Base-by-base conservation (phyloP, 2,329 filamentous ascomycete species). In the Ambrosiella cleistominuta region DNA sequence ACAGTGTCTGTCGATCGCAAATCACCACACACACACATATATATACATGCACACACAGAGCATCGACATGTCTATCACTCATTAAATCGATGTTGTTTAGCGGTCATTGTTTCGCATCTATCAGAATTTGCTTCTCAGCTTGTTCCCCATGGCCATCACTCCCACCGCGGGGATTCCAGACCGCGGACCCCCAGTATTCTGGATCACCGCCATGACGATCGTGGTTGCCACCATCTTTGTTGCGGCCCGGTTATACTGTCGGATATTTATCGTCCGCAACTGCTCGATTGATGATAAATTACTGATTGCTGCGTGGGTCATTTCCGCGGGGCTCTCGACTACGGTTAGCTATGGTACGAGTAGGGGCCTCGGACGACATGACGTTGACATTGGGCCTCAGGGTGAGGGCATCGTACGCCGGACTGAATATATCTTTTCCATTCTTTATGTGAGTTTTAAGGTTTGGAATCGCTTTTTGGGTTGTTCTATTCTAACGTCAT, bases 281-380 rank as follows among this genome's bases (percentile, higher is more conserved):
- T 70, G 88, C 56, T 81, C 77, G 58, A 79, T 79, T 73, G 88
- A 95, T 70, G 90, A 95, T 73, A 85, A 83, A 69, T 79, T 86
- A 64, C 93, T 95, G 69, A 69, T 88, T 9, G 63, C 86, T 45
- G 88, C 89, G 58, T 95, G 88, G 90, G 64, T 81, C 11, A 67
- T 89, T 52, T 79, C 82, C 44, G 79, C 86, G 62, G 85, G 80
- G 40, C 71, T 88, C 44, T 82, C 80, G 17, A 78, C 85, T 61
- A 74, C 81, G 45, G 84, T 88, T 62, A 79, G 79, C 66, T 76
- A 79, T 62, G 83, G 80, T 38, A 77, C 80, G 4, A 72, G 71
- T 44, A 78, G 77, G 61, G 86, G 86, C 2, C 73, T 89, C 7
- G 86, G 86, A n/a, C 75, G 76, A 54, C 79, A 84, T 65, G 83